Evolutionary conservation across 176 grass and related monocot genomes (phyloP), one percentile per base, ranked within the genome.

Genomic region (Secale cereale): DNA sequence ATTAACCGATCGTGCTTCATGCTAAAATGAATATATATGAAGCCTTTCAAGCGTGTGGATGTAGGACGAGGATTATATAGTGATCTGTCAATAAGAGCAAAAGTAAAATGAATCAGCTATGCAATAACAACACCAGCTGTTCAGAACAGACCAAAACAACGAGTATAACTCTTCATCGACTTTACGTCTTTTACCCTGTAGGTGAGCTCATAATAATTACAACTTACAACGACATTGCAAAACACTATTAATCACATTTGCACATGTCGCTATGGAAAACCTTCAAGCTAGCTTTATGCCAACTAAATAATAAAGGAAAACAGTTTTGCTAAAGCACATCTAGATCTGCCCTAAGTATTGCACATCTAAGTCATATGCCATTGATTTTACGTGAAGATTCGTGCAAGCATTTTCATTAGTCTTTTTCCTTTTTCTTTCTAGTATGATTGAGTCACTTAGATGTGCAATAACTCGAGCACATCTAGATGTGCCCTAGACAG

Each of bases 1-100:
- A 91, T 65, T 33, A 87, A 77, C 83, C 59, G 85, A 54, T 87
- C 56, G 25, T 64, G 60, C 86, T 92, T 96, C 97, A 96, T 96
- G 2, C 61, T 90, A 69, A 65, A 36, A 65, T 75, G 75, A 56
- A 87, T 76, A 25, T 20, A 46, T 20, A 74, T 37, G 69, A 81
- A 40, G 50, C 27, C 64, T 73, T 78, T 16, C 50, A 84, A 87
- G 37, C 69, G 69, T 84, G 37, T 83, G 85, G 74, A 69, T 48
- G 45, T 80, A 33, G n/a, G 79, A 25, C 35, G 39, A 84, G 70
- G 37, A 81, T 70, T 74, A 68, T 39, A 69, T 43, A 70, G 61
- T 60, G 62, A 87, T 64, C 89, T 91, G 85, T 41, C 70, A 76
- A 68, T 61, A 32, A 72, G 16, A 87, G 40, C n/a, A 70, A 32